phyloP scores from a whole-genome alignment of 140 eudicot genomes.

The Senecio squalidus region DNA sequence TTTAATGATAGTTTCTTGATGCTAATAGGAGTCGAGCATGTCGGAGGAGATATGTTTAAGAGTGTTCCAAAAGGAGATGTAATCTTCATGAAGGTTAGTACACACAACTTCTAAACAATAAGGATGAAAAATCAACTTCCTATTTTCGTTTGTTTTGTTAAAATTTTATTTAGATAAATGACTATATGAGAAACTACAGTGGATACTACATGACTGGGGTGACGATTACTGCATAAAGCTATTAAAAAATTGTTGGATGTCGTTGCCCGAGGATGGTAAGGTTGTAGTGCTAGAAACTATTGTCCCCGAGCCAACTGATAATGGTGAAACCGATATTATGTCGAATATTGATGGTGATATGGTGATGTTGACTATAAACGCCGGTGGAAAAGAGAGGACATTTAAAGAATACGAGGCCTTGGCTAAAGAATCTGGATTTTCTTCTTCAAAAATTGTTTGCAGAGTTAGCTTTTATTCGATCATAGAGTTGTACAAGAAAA shows the following conservation, averaged over 20 bases:
- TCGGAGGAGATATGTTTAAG: constrained; percentile 17
- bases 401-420: neutral
- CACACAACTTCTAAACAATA: neutral
- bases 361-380: neutral
- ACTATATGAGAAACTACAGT: neutral
- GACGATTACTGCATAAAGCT: neutral
- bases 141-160: neutral
- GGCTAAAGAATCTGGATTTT: neutral
- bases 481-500: neutral
- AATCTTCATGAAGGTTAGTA: constrained; percentile 6
- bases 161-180: neutral
- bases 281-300: neutral
- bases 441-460: neutral
- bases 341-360: neutral
- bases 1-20: neutral
- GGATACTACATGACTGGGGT: constrained; percentile 5
- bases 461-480: neutral
- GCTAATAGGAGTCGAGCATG: constrained; percentile 12
- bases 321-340: neutral
- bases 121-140: neutral
- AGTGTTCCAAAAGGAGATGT: constrained; percentile 14
- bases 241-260: neutral
- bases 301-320: neutral
- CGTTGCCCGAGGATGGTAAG: neutral
- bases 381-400: constrained; percentile 1